These are phyloP conservation scores for Neurospora sp. DNA, from an alignment of 495 filamentous ascomycete genomes.

Conservation along the genomic window DNA sequence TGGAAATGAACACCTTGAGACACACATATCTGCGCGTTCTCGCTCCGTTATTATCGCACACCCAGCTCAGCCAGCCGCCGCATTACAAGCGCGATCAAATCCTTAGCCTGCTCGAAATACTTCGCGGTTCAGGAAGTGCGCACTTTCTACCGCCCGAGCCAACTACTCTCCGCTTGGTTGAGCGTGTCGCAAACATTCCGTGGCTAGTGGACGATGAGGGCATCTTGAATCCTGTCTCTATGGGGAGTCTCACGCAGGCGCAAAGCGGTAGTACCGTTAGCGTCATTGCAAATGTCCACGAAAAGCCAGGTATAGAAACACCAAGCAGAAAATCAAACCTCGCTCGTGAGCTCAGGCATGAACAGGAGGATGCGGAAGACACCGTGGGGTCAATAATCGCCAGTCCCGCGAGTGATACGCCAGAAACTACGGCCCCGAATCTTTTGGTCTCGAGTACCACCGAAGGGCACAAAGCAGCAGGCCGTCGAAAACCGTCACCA, in stretches of 20 bases:
- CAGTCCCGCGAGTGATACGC: not conserved
- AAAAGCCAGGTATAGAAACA: constrained; percentile 78
- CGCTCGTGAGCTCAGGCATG: constrained; percentile 5
- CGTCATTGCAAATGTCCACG: constrained; percentile 65
- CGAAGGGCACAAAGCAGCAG: not conserved
- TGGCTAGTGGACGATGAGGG: constrained; percentile 57
- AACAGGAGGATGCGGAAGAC: constrained; percentile 1
- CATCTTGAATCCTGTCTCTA: constrained; percentile 18
- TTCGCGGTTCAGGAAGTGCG: constrained; percentile 48
- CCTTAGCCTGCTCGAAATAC: constrained; percentile 56
- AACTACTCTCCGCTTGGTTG: constrained; percentile 75
- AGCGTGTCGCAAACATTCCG: constrained; percentile 68
- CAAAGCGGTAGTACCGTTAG: constrained; percentile 49
- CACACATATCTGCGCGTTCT: constrained; percentile 98
- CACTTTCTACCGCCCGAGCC: constrained; percentile 90
- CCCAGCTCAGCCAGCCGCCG: constrained; percentile 72
- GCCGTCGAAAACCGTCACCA: constrained; percentile 3
- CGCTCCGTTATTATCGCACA: constrained; percentile 81
- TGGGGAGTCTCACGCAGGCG: constrained; percentile 37
- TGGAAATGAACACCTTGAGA: constrained; percentile 65
- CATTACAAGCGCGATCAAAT: constrained; percentile 91
- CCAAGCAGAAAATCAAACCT: constrained; percentile 52
- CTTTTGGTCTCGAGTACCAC: constrained; percentile 1
- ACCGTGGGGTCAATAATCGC: not conserved
- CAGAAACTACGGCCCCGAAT: not conserved